phyloP scores from a whole-genome alignment of 2,329 filamentous ascomycete species.

The Pseudopithomyces chartarum region DNA sequence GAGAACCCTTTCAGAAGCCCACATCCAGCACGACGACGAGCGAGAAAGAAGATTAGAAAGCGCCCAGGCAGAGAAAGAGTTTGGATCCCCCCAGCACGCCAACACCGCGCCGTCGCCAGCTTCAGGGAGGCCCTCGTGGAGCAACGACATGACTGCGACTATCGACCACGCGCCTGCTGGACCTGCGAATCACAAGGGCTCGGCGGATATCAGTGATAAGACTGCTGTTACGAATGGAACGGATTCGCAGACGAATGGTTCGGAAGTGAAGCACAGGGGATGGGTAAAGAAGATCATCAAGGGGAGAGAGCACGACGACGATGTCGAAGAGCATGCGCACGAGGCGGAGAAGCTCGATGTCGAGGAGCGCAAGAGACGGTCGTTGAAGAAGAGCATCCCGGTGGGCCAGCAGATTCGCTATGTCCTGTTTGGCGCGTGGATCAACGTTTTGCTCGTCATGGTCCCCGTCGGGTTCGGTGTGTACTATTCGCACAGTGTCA shows the following conservation, averaged over 20 bases:
- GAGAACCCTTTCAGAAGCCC: conserved; percentile 31
- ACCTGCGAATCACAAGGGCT: conserved; percentile 15
- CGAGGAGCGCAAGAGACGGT: conserved; percentile 39
- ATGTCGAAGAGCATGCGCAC: conserved; percentile 19
- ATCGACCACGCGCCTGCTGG: conserved; percentile 12
- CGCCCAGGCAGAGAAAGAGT: conserved; percentile 34
- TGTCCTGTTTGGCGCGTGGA: conserved; percentile 80
- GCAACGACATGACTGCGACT: conserved; percentile 11
- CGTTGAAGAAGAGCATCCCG: conserved; percentile 41
- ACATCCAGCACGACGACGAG: conserved; percentile 27
- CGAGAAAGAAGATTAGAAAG: conserved; percentile 31
- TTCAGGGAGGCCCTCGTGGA: conserved; percentile 16
- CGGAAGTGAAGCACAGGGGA: conserved; percentile 25
- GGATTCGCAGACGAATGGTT: conserved; percentile 8
- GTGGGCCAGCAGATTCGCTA: conserved; percentile 66
- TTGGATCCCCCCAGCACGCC: conserved; percentile 32
- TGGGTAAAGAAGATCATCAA: conserved; percentile 41
- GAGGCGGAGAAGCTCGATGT: conserved; percentile 29
- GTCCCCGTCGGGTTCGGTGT: conserved; percentile 79
- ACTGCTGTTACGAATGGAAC: conserved; percentile 20
- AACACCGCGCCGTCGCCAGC: conserved; percentile 36
- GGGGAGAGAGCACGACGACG: conserved; percentile 27
- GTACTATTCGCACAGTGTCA: conserved; percentile 62
- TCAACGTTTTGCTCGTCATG: conserved; percentile 80
- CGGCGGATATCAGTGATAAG: conserved; percentile 28